These are phyloP conservation scores for Epichloe scottii DNA, from an alignment of 2,329 filamentous ascomycete species.

Conservation along the genomic window DNA sequence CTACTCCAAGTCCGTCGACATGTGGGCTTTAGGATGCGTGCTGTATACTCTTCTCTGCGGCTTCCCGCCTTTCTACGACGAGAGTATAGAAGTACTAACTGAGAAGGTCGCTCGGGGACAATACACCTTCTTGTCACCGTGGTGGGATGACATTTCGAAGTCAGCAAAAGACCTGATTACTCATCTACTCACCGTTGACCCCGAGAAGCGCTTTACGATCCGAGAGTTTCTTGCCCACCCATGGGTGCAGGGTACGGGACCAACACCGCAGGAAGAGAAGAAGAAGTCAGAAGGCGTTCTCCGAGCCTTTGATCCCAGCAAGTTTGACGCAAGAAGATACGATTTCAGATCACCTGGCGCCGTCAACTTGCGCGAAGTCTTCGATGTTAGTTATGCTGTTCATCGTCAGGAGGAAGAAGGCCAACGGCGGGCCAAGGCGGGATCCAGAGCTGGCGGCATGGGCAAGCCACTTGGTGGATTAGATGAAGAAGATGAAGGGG, in stretches of 20 bases:
- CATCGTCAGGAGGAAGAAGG: conserved; percentile 93
- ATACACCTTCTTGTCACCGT: conserved; percentile 94
- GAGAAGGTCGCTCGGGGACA: conserved; percentile 96
- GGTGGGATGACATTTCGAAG: conserved; percentile 98
- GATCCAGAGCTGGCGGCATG: conserved; percentile 56
- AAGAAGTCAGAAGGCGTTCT: conserved; percentile 32
- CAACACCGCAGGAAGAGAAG: conserved; percentile 46
- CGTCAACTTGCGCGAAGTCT: conserved; percentile 91
- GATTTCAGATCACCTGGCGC: conserved; percentile 95
- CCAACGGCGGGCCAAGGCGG: conserved; percentile 78
- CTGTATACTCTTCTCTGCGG: conserved; percentile 94
- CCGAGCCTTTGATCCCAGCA: conserved; percentile 44
- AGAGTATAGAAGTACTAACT: conserved; percentile 91
- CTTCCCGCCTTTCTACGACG: conserved; percentile 97
- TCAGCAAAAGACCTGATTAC: conserved; percentile 88
- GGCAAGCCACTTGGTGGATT: conserved; percentile 47
- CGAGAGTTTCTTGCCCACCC: conserved; percentile 87
- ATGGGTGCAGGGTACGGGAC: conserved; percentile 65
- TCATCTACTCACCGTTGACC: conserved; percentile 87
- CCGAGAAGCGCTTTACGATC: conserved; percentile 89
- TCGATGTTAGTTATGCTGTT: conserved; percentile 96
- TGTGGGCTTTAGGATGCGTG: conserved; percentile 97
- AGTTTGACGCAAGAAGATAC: conserved; percentile 51
- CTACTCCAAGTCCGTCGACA: conserved; percentile 97
- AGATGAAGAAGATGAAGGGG: conserved; percentile 51